Evolutionary conservation across 176 grass and related monocot genomes (phyloP), one percentile per base, ranked within the genome.

Genomic region (Raddia distichophylla): DNA sequence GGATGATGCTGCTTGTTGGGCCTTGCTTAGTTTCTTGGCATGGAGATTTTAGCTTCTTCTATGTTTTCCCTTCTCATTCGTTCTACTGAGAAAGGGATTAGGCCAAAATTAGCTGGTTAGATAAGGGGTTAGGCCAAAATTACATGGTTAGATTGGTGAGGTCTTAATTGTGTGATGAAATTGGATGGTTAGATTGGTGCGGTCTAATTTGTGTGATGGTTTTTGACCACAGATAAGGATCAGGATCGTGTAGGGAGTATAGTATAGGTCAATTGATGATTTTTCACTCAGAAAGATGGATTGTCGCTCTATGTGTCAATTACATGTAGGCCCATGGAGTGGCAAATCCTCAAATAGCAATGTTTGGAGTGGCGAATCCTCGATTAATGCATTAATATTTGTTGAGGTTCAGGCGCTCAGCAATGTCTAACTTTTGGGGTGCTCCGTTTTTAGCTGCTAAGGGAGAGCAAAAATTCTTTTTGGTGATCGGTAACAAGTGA

Each of bases 341-440:
- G 37, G 37, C 37, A 40, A 40, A 40, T 40, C 37, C 37, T 40
- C 37, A 40, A 40, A 40, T 40, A 5, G 37, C 37, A 40, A 40
- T 40, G 37, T 40, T 40, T 40, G 37, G 37, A 40, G 37, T 40
- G 4, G 37, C 37, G 4, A 40, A 40, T 40, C 37, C 37, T 40
- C 37, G 61, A 83, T 83, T 76, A 65, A 17, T 71, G 47, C 20
- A 15, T 58, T n/a, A 34, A 52, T 49, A 66, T 53, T 66, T 10
- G 55, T 16, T 16, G 52, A 66, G 18, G 62, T 6, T 51, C 17
- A 50, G 17, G 49, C 12, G 12, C 19, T 42, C 61, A 16, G 19
- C 19, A 61, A 7, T 54, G 35, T 27, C 11, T 32, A 50, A 13
- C 42, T 59, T 58, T 66, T 56, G 34, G 45, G 9, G 5, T 43